phyloP scores from a whole-genome alignment of 106 monocot species.

The Phalaenopsis aphrodite region DNA sequence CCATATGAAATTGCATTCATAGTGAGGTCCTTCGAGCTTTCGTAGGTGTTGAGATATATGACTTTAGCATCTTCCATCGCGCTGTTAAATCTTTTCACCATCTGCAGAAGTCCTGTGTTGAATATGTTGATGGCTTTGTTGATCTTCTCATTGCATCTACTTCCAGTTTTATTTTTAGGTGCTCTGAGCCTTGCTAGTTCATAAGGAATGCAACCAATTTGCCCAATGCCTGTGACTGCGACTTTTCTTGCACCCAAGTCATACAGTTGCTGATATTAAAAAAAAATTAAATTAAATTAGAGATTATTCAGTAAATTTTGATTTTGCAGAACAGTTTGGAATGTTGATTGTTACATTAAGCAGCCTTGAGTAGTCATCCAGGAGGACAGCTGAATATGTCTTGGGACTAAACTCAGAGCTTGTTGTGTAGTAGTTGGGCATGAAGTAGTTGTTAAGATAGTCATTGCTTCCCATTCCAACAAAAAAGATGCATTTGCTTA shows the following conservation, averaged over 20 bases:
- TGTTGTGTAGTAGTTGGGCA: constrained; percentile 35
- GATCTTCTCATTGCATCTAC: constrained; percentile 55
- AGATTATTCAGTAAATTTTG: not conserved
- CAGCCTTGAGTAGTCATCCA: constrained; percentile 50
- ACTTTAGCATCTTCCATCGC: constrained; percentile 39
- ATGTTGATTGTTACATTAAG: constrained; percentile 20
- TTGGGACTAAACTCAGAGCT: constrained; percentile 30
- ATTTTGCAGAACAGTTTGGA: not conserved
- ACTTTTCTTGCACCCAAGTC: constrained; percentile 72
- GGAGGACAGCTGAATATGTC: constrained; percentile 37
- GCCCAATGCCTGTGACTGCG: constrained; percentile 45
- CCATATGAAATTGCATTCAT: constrained; percentile 50
- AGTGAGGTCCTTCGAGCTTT: constrained; percentile 50
- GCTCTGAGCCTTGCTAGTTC: constrained; percentile 47
- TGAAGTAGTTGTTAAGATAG: constrained; percentile 74
- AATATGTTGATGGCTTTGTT: constrained; percentile 55
- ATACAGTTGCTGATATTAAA: constrained; percentile 41
- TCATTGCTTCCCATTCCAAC: constrained; percentile 58
- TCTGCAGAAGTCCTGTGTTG: constrained; percentile 39
- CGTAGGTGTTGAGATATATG: constrained; percentile 52
- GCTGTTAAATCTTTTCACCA: constrained; percentile 47
- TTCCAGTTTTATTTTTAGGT: not conserved
- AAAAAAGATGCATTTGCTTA: constrained; percentile 48
- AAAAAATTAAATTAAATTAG: not conserved
- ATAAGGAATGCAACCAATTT: constrained; percentile 88